Percentiles rank a stretch among this genome's conserved stretches.
These are phyloP conservation scores for Sclerospora graminicola DNA, from an alignment of 352 stramenopile genomes.

Conservation along the genomic window DNA sequence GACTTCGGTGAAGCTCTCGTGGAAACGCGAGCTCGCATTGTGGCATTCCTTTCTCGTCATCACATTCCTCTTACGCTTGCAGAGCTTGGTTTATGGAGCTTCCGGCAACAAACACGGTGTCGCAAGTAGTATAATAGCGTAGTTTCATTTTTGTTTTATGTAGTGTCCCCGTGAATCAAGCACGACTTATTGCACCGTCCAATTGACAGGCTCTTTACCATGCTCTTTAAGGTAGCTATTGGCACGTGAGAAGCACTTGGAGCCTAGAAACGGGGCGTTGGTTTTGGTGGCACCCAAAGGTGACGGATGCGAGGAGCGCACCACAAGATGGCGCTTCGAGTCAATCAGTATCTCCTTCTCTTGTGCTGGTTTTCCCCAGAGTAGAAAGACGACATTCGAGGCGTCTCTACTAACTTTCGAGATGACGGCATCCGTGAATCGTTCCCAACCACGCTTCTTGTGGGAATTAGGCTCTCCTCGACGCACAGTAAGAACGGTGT, in stretches of 20 bases:
- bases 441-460: slow-evolving; percentile 94
- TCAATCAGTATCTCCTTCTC: slow-evolving; percentile 75
- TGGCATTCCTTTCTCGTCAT: slow-evolving; percentile 38
- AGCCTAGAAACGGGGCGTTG: slow-evolving; percentile 91
- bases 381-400: slow-evolving; percentile 92
- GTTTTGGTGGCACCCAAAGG: slow-evolving; percentile 95
- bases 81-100: slow-evolving; percentile 43
- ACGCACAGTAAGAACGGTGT: slow-evolving; percentile 95
- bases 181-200: slow-evolving; percentile 39
- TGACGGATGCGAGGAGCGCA: slow-evolving; percentile 89
- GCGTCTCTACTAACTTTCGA: slow-evolving; percentile 64
- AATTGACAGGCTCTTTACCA: slow-evolving; percentile 79
- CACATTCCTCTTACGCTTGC: slow-evolving; percentile 34
- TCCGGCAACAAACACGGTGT: slow-evolving; percentile 20
- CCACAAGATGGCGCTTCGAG: slow-evolving; percentile 61
- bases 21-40: slow-evolving; percentile 33
- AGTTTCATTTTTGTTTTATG: slow-evolving; percentile 18
- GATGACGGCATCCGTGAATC: slow-evolving; percentile 94
- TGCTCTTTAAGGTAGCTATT: slow-evolving; percentile 70
- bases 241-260: slow-evolving; percentile 83
- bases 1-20: slow-evolving; percentile 50
- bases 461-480: slow-evolving; percentile 90
- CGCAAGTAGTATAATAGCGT: slow-evolving; percentile 8
- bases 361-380: slow-evolving; percentile 97
- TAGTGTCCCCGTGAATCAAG: slow-evolving; percentile 3